Percentiles rank a stretch among this genome's conserved stretches.
Conservation (phyloP, 805 yeast genomes). For the Suhomyces sp. region DNA sequence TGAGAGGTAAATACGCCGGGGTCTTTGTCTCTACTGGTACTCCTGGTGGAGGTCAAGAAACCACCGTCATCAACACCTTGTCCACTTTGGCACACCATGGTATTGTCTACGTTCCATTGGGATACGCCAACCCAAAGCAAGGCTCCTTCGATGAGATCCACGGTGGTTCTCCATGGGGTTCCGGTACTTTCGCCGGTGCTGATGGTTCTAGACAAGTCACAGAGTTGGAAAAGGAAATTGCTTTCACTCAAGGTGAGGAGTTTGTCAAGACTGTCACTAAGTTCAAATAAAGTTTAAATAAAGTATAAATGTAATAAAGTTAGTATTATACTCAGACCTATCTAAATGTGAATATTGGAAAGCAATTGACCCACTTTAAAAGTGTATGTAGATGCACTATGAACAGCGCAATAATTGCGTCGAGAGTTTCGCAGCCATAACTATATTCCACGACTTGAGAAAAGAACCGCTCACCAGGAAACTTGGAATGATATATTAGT, state of each 20-base stretch:
- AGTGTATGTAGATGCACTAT: too few species aligned
- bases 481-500: too few species aligned
- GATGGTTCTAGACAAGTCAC: slow-evolving; percentile 21
- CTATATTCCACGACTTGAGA: too few species aligned
- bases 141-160: slow-evolving; percentile 19
- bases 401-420: too few species aligned
- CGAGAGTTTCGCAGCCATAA: too few species aligned
- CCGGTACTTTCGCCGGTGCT: slow-evolving; percentile 25
- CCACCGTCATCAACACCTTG: slow-evolving; percentile 22
- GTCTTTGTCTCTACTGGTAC: slow-evolving; percentile 25
- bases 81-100: slow-evolving; percentile 27
- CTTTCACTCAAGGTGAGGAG: slow-evolving; percentile 20
- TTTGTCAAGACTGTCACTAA: slow-evolving; percentile 19
- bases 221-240: slow-evolving; percentile 21
- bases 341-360: too few species aligned
- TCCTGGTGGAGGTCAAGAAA: slow-evolving; percentile 27
- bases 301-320: too few species aligned
- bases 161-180: slow-evolving; percentile 30
- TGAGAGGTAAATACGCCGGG: slow-evolving; percentile 25
- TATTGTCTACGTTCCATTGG: slow-evolving; percentile 25
- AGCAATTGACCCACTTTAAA: too few species aligned
- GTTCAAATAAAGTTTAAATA: too few species aligned
- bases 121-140: slow-evolving; percentile 19
- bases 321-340: too few species aligned
- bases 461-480: too few species aligned